Evolutionary conservation across 768 basidiomycete species (phyloP).

Genomic region (Tephrocybe rancida): DNA sequence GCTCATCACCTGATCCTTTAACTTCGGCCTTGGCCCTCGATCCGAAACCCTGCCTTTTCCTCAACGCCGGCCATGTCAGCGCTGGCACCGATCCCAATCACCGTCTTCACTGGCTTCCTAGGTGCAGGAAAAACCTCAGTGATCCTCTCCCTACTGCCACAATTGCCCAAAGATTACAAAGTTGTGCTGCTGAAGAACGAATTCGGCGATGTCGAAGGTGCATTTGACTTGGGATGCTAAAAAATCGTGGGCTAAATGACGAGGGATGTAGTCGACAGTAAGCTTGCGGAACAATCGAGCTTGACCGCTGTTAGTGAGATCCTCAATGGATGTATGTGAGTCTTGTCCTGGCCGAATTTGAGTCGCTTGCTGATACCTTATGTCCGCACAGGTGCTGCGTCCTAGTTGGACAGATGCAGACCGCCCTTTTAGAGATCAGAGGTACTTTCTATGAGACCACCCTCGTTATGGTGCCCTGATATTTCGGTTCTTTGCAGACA

Average conservation of each 20-base stretch:
- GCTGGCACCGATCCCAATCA: slow-evolving; percentile 69
- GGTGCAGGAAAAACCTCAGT: slow-evolving; percentile 81
- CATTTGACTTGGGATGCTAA: not conserved
- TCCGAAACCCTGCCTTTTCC: not conserved
- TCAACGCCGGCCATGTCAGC: not conserved
- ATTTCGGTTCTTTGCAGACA: slow-evolving; percentile 52
- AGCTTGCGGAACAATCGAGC: slow-evolving; percentile 83
- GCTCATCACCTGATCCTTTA: not conserved
- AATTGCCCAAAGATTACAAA: slow-evolving; percentile 83
- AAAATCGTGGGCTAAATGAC: not conserved
- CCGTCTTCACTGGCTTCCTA: slow-evolving; percentile 94
- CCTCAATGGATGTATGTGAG: slow-evolving; percentile 93
- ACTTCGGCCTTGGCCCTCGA: not conserved
- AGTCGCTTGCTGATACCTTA: not conserved
- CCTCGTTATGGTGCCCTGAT: not conserved
- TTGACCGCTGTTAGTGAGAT: slow-evolving; percentile 91
- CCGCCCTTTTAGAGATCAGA: slow-evolving; percentile 84
- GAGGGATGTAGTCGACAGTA: slow-evolving; percentile 72
- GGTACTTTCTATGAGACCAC: slow-evolving; percentile 37
- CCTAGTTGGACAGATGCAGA: slow-evolving; percentile 94
- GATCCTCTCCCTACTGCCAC: slow-evolving; percentile 82
- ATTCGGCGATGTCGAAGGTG: slow-evolving; percentile 92
- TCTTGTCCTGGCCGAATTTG: slow-evolving; percentile 10
- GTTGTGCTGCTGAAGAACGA: slow-evolving; percentile 95
- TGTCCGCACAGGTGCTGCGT: slow-evolving; percentile 75